Conservation (phyloP, 73 alveolate genomes). For the Paramecium caudatum region DNA sequence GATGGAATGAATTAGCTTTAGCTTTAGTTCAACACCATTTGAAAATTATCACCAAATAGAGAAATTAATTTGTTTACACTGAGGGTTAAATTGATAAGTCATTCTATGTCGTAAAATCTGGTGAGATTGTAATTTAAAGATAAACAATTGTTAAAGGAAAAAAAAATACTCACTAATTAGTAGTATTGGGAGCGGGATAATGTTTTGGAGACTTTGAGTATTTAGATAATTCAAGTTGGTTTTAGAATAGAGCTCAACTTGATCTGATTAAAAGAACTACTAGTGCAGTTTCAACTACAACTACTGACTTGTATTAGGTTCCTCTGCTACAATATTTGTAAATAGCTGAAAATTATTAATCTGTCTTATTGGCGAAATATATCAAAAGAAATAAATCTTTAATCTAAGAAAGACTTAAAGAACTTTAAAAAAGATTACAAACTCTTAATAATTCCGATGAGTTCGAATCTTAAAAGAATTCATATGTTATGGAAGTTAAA, state of each 20-base stretch:
- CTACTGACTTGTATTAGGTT: background rate
- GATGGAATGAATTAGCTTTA: slow-evolving; percentile 22
- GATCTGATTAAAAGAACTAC: background rate
- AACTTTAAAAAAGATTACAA: background rate
- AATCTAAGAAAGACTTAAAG: background rate
- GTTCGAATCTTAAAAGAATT: background rate
- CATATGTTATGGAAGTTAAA: background rate
- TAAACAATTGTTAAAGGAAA: background rate
- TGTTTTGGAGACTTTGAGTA: slow-evolving; percentile 68
- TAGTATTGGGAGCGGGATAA: background rate
- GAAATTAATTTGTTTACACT: slow-evolving; percentile 7
- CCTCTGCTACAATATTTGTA: background rate
- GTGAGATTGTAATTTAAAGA: slow-evolving; percentile 10
- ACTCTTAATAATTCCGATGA: slow-evolving; percentile 1
- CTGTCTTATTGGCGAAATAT: background rate
- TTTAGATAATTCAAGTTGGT: slow-evolving; percentile 30
- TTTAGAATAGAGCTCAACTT: background rate
- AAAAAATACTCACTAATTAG: background rate
- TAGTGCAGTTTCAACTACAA: slow-evolving; percentile 7
- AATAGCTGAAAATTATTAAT: background rate
- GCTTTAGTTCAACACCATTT: slow-evolving; percentile 48
- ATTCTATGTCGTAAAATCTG: slow-evolving; percentile 26
- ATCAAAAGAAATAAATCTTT: background rate
- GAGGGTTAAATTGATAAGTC: slow-evolving; percentile 28
- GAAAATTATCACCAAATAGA: background rate